These are phyloP conservation scores for Fraxinus greggii DNA, from an alignment of 305 asterid genomes.

Conservation along the genomic window DNA sequence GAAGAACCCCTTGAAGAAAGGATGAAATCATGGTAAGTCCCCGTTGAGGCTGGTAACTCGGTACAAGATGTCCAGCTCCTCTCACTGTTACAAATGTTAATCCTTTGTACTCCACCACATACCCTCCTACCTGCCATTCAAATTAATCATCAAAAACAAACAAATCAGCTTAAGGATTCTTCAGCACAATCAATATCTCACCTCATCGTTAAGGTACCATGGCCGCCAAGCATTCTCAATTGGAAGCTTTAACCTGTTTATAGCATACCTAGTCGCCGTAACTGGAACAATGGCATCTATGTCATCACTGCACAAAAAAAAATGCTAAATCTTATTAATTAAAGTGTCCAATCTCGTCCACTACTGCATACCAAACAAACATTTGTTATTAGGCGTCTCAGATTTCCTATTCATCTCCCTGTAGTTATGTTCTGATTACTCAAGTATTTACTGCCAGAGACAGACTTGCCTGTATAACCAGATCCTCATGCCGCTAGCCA, in stretches of 20 bases:
- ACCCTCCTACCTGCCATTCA: conserved; percentile 43
- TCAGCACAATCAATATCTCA: neutral
- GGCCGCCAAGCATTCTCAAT: conserved; percentile 35
- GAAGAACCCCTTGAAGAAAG: conserved; percentile 39
- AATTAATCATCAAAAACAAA: neutral
- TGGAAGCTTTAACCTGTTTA: conserved; percentile 36
- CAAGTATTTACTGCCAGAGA: neutral
- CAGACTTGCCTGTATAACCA: conserved; percentile 33
- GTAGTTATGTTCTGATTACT: neutral
- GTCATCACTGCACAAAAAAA: conserved; percentile 33
- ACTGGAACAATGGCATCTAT: conserved; percentile 43
- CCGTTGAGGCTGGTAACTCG: conserved; percentile 42
- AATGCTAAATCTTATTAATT: neutral
- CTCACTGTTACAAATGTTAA: conserved; percentile 42
- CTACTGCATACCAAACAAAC: neutral
- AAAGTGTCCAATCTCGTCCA: neutral
- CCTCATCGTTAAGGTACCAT: conserved; percentile 44
- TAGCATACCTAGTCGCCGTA: conserved; percentile 37
- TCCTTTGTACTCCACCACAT: conserved; percentile 37
- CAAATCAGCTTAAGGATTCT: neutral
- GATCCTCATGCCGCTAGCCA: conserved; percentile 32
- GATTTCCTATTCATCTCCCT: neutral
- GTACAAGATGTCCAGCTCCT: conserved; percentile 44
- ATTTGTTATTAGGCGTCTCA: neutral
- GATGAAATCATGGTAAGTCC: conserved; percentile 34